Percentiles rank a stretch among this genome's conserved stretches.
These are phyloP conservation scores for Fusarium napiforme DNA, from an alignment of 2,329 filamentous ascomycete species.

Conservation along the genomic window DNA sequence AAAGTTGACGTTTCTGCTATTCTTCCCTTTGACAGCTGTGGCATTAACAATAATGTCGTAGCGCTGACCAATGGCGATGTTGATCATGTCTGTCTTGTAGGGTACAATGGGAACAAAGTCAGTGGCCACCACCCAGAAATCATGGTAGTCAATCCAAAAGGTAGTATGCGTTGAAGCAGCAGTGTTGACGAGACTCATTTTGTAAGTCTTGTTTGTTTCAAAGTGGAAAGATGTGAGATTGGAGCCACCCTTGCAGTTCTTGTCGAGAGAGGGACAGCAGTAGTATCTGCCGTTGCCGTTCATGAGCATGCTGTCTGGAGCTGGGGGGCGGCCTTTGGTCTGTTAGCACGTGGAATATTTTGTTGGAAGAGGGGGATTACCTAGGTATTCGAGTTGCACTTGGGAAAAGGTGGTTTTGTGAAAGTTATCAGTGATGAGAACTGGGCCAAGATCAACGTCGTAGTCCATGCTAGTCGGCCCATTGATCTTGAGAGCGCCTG, in stretches of 20 bases:
- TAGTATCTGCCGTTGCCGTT: background rate
- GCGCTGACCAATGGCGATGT: background rate
- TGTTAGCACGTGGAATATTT: background rate
- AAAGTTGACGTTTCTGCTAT: background rate
- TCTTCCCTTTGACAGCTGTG: background rate
- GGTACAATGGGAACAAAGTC: slow-evolving; percentile 6
- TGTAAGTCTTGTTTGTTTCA: background rate
- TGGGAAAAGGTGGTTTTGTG: background rate
- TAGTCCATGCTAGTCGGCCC: background rate
- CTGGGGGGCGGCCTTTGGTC: background rate
- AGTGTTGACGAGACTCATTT: background rate
- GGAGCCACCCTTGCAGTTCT: background rate
- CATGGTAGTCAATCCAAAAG: background rate
- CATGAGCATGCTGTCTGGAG: slow-evolving; percentile 9
- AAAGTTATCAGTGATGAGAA: slow-evolving; percentile 1
- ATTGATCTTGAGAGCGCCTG: background rate
- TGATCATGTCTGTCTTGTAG: background rate
- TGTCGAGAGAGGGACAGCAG: background rate
- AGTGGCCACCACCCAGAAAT: background rate
- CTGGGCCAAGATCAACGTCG: background rate
- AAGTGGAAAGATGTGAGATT: background rate
- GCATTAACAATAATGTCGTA: background rate
- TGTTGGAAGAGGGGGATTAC: rapidly evolving
- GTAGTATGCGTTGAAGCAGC: background rate
- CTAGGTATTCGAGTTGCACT: background rate